phyloP scores from a whole-genome alignment of 768 basidiomycete genomes.

The Mycena capillaripes region DNA sequence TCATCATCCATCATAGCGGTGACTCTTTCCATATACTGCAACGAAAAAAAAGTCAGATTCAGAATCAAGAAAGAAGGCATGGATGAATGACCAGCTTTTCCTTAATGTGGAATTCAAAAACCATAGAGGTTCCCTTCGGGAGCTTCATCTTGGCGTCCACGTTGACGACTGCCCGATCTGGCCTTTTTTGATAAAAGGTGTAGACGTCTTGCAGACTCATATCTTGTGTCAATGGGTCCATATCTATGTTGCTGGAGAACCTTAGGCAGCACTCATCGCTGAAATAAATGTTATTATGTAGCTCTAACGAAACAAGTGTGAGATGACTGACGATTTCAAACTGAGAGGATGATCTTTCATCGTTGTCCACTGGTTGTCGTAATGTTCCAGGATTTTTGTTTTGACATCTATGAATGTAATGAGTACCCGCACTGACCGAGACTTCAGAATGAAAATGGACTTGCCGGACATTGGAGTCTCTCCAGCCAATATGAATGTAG shows the following conservation, averaged over 20 bases:
- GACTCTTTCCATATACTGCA: neutral
- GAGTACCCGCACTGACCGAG: too few species aligned
- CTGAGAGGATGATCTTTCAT: neutral
- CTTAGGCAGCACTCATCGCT: neutral
- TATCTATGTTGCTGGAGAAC: neutral
- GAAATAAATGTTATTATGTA: neutral
- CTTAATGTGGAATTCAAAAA: conserved; percentile 9
- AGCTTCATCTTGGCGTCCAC: conserved; percentile 1
- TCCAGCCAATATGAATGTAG: neutral
- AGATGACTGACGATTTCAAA: neutral
- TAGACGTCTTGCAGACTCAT: conserved; percentile 11
- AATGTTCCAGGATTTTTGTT: neutral
- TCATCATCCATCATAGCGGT: neutral
- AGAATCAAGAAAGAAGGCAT: neutral
- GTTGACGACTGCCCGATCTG: conserved; percentile 1
- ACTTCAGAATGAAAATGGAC: neutral
- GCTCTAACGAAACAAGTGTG: neutral
- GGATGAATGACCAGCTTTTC: neutral
- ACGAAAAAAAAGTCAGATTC: neutral
- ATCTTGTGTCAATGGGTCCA: neutral
- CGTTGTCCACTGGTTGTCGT: neutral
- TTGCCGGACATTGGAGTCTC: neutral
- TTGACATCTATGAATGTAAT: neutral
- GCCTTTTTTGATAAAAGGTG: neutral
- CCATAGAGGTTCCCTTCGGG: conserved; percentile 9